phyloP scores from a whole-genome alignment of 805 yeast species.

The Saturnispora saitoi region DNA sequence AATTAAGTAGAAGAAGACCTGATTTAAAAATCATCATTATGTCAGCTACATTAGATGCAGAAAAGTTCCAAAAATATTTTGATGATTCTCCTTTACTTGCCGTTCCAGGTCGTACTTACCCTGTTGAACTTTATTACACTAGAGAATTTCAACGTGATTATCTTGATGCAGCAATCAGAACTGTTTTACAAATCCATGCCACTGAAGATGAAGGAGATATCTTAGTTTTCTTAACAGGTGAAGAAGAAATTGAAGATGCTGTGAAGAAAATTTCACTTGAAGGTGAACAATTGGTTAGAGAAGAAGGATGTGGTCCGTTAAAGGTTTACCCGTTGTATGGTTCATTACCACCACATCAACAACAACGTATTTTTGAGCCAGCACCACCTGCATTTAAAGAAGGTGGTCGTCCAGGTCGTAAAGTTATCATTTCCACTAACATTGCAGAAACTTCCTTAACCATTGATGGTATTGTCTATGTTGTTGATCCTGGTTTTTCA shows the following conservation, averaged over 20 bases:
- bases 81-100: constrained; percentile 88
- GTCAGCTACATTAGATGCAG: constrained; percentile 97
- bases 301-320: constrained; percentile 83
- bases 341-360: constrained; percentile 92
- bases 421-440: constrained; percentile 85
- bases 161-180: constrained; percentile 88
- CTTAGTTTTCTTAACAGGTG: constrained; percentile 83
- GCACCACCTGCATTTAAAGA: constrained; percentile 70
- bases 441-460: constrained; percentile 98
- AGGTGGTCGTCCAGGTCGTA: constrained; percentile 89
- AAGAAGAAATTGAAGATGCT: constrained; percentile 96
- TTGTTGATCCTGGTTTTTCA: constrained; percentile 94
- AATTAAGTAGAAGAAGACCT: constrained; percentile 68
- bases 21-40: constrained; percentile 88
- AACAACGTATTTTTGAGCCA: constrained; percentile 85
- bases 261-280: constrained; percentile 82
- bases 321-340: constrained; percentile 92
- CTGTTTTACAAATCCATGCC: constrained; percentile 93
- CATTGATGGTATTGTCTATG: constrained; percentile 95
- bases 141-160: constrained; percentile 96
- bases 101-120: constrained; percentile 96
- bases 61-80: constrained; percentile 73
- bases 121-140: constrained; percentile 93
- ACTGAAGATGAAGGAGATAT: constrained; percentile 93
- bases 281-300: constrained; percentile 81